Conservation (phyloP, 768 basidiomycete genomes). For the Amanita subjunquillea region DNA sequence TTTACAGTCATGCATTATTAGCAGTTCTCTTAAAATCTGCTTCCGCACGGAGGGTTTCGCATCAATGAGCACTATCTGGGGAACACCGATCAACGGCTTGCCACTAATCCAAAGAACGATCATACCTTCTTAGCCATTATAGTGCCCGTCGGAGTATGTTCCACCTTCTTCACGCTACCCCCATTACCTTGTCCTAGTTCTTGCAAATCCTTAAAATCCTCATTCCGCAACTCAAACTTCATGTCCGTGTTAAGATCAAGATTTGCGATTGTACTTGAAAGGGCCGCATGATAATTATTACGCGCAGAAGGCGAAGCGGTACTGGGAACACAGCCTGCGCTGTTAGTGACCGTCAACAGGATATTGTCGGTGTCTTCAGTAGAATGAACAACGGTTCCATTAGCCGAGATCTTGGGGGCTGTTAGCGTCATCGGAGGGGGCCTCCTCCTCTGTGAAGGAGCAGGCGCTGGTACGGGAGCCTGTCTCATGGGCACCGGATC, state of each 20-base stretch:
- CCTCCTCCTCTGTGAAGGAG: constrained; percentile 48
- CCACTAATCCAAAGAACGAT: neutral
- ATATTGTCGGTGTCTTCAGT: constrained; percentile 33
- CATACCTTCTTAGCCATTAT: constrained; percentile 98
- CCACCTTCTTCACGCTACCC: constrained; percentile 93
- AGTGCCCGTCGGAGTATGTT: constrained; percentile 83
- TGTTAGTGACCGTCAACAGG: constrained; percentile 36
- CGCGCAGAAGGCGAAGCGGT: constrained; percentile 40
- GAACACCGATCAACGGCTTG: neutral
- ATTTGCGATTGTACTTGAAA: constrained; percentile 78
- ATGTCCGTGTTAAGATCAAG: constrained; percentile 81
- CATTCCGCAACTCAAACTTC: constrained; percentile 75
- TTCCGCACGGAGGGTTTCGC: constrained; percentile 94
- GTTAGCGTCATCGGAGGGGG: constrained; percentile 80
- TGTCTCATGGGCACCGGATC: constrained; percentile 2
- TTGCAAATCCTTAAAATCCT: constrained; percentile 82
- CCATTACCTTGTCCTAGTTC: constrained; percentile 97
- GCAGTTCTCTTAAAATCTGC: constrained; percentile 94
- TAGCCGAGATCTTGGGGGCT: constrained; percentile 50
- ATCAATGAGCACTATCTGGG: constrained; percentile 89
- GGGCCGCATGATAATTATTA: constrained; percentile 65
- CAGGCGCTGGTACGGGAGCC: constrained; percentile 10
- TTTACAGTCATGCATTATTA: constrained; percentile 98
- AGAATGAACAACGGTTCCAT: constrained; percentile 25
- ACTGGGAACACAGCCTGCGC: constrained; percentile 42